These are phyloP conservation scores for Neurospora sp. DNA, from an alignment of 495 filamentous ascomycete species.

Conservation along the genomic window DNA sequence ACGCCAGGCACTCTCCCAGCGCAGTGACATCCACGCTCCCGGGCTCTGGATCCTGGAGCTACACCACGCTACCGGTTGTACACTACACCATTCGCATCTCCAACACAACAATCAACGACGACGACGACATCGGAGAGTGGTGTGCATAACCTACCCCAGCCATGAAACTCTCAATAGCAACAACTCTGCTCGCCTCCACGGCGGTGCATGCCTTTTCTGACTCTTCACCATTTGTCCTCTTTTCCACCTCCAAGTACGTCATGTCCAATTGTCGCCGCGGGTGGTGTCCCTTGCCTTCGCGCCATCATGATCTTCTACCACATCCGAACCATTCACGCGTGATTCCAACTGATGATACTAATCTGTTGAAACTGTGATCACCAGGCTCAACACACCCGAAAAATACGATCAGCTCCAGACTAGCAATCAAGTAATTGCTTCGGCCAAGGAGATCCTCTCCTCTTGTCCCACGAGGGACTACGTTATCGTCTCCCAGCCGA, in stretches of 20 bases:
- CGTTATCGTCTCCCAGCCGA: conserved; percentile 70
- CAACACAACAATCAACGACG: conserved; percentile 5
- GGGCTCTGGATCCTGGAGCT: not conserved
- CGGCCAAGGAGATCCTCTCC: conserved; percentile 39
- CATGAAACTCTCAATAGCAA: conserved; percentile 53
- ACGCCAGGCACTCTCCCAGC: not conserved
- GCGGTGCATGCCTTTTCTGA: conserved; percentile 64
- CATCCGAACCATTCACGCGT: not conserved
- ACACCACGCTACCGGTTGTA: not conserved
- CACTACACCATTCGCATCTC: conserved; percentile 2
- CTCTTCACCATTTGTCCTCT: conserved; percentile 77
- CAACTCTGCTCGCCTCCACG: conserved; percentile 51
- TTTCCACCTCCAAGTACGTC: conserved; percentile 68
- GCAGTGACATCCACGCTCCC: not conserved
- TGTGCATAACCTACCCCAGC: conserved; percentile 15
- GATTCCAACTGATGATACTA: not conserved
- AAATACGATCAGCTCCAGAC: conserved; percentile 34
- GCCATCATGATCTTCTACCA: not conserved
- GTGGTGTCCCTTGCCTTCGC: not conserved
- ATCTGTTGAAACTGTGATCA: conserved; percentile 7
- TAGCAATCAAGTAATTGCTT: conserved; percentile 24
- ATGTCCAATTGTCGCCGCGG: not conserved
- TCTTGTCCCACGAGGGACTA: conserved; percentile 69
- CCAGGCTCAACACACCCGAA: conserved; percentile 21
- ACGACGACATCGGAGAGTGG: conserved; percentile 4